Conservation (phyloP, 768 basidiomycete species). For the Gymnopilus junonius region DNA sequence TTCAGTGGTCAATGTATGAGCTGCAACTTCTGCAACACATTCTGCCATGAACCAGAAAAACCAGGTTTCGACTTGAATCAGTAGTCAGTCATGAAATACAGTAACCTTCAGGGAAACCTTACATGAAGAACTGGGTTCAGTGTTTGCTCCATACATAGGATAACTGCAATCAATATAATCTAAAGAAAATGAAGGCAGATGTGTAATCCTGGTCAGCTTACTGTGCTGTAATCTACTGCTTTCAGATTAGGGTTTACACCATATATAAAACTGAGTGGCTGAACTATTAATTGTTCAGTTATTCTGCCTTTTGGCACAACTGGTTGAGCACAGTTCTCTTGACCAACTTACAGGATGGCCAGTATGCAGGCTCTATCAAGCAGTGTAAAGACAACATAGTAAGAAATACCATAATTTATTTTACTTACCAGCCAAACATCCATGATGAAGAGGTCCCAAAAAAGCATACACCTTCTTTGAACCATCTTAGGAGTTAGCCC, state of each 20-base stretch:
- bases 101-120: slow-evolving; percentile 13
- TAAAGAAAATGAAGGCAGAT: slow-evolving; percentile 68
- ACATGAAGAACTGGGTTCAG: slow-evolving; percentile 39
- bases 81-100: neutral
- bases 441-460: slow-evolving; percentile 82
- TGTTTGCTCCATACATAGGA: slow-evolving; percentile 44
- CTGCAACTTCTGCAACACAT: slow-evolving; percentile 65
- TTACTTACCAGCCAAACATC: slow-evolving; percentile 68
- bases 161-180: slow-evolving; percentile 71
- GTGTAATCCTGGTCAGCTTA: too few species aligned
- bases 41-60: slow-evolving; percentile 66
- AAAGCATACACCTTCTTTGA: slow-evolving; percentile 65
- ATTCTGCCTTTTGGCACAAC: too few species aligned
- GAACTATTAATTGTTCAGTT: too few species aligned
- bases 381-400: too few species aligned
- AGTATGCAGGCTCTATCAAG: slow-evolving; percentile 71
- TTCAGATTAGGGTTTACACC: too few species aligned
- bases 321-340: too few species aligned
- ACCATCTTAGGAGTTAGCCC: slow-evolving; percentile 64
- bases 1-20: slow-evolving; percentile 65
- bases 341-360: too few species aligned
- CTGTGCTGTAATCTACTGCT: too few species aligned
- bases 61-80: slow-evolving; percentile 59
- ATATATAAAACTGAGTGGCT: too few species aligned
- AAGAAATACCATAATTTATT: neutral